phyloP scores from a whole-genome alignment of 2,329 filamentous ascomycete genomes.

The Herpomyces periplanetae region DNA sequence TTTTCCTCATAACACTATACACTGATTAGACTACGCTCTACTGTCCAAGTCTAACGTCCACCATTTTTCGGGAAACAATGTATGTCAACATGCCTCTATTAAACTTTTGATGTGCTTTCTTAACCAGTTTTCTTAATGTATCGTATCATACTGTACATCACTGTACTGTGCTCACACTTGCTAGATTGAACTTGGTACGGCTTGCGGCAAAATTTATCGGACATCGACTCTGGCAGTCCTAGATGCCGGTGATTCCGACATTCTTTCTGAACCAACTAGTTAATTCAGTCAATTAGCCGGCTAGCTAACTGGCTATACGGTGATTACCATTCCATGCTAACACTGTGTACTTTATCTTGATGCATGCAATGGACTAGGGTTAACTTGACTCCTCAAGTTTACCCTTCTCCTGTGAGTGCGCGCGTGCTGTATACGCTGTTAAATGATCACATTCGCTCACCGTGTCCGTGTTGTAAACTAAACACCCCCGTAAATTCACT shows the following conservation, averaged over 20 bases:
- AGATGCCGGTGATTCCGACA: conserved; percentile 88
- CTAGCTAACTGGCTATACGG: too few species aligned
- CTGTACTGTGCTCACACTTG: conserved; percentile 6
- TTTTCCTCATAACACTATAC: conserved; percentile 2
- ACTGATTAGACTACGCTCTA: conserved; percentile 29
- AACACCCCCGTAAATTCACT: too few species aligned
- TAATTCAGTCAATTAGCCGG: too few species aligned
- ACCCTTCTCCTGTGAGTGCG: too few species aligned
- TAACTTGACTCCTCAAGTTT: too few species aligned
- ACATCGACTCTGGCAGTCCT: conserved; percentile 90
- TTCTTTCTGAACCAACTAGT: too few species aligned
- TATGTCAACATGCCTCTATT: conserved; percentile 16
- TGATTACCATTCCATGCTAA: too few species aligned
- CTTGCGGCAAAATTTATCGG: conserved; percentile 93
- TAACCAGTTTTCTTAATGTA: conserved; percentile 1
- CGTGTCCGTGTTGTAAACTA: too few species aligned
- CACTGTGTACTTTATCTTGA: too few species aligned
- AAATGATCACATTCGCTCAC: too few species aligned
- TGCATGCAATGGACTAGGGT: too few species aligned
- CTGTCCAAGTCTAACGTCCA: conserved; percentile 74
- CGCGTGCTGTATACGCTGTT: too few species aligned
- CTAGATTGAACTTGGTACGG: conserved; percentile 89
- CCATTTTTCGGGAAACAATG: conserved; percentile 96
- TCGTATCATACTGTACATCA: conserved; percentile 5
- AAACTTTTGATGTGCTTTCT: conserved; percentile 7